Conservation (phyloP, 495 filamentous ascomycete species). For the Xylaria nigripes region DNA sequence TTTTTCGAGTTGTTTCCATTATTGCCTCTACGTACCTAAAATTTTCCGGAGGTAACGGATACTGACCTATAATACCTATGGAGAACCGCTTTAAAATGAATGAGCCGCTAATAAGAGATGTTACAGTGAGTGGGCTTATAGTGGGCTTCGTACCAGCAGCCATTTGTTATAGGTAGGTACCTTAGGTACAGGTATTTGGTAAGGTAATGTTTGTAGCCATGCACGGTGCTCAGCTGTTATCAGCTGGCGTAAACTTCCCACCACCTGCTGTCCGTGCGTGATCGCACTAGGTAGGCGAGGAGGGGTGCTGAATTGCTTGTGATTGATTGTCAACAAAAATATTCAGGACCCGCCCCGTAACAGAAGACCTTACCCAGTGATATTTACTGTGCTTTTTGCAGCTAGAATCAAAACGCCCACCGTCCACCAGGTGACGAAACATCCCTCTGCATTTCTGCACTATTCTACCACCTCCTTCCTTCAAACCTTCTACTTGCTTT, state of each 20-base stretch:
- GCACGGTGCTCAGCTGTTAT: slow-evolving; percentile 1
- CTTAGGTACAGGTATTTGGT: no score
- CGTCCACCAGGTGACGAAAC: slow-evolving; percentile 16
- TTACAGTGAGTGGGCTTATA: no score
- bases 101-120: no score
- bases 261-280: neutral
- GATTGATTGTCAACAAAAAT: slow-evolving; percentile 33
- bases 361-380: neutral
- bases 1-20: no score
- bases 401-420: slow-evolving; percentile 12
- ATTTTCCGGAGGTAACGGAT: no score
- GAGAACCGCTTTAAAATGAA: no score
- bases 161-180: no score
- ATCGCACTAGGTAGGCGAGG: neutral
- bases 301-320: slow-evolving; percentile 12
- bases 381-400: slow-evolving; percentile 1
- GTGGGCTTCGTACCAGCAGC: no score
- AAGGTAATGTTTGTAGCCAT: neutral
- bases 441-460: slow-evolving; percentile 19
- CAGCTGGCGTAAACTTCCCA: neutral
- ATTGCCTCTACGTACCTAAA: no score
- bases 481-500: slow-evolving; percentile 8
- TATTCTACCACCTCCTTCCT: slow-evolving; percentile 13
- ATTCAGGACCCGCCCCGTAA: slow-evolving; percentile 19
- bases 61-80: no score